These are phyloP conservation scores for Caloboletus inedulis DNA, from an alignment of 1,284 basidiomycete species.

Conservation along the genomic window DNA sequence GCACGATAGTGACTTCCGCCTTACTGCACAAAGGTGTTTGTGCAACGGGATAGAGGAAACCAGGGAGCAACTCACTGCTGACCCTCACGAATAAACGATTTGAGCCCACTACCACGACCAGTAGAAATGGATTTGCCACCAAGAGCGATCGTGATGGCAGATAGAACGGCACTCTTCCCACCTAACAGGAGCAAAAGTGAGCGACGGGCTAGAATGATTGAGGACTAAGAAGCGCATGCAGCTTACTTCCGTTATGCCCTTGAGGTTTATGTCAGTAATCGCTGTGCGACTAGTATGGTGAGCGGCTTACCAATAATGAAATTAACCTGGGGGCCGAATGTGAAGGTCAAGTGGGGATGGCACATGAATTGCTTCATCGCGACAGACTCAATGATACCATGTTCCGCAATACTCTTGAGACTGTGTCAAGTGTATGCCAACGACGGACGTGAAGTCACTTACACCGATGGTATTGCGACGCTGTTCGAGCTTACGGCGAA, in stretches of 20 bases:
- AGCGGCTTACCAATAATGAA: conserved; percentile 81
- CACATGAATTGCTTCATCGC: conserved; percentile 97
- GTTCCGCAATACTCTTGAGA: conserved; percentile 67
- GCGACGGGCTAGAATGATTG: not conserved
- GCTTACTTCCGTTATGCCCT: conserved; percentile 81
- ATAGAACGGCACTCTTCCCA: conserved; percentile 94
- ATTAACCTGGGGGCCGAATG: conserved; percentile 89
- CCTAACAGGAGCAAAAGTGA: conserved; percentile 42
- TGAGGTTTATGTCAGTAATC: conserved; percentile 4
- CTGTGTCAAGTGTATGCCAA: not conserved
- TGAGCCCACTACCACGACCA: conserved; percentile 83
- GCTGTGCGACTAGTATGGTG: not conserved
- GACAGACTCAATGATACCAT: conserved; percentile 85
- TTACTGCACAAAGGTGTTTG: conserved; percentile 14
- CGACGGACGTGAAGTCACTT: conserved; percentile 26
- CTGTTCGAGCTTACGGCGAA: conserved; percentile 53
- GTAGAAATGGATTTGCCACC: conserved; percentile 91
- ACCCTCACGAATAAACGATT: conserved; percentile 87
- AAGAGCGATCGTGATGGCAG: conserved; percentile 89
- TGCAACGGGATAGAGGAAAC: not conserved
- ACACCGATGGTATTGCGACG: conserved; percentile 58
- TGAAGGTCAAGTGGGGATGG: conserved; percentile 79
- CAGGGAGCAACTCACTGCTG: conserved; percentile 52
- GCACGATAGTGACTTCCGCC: conserved; percentile 73
- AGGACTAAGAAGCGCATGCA: not conserved